Evolutionary conservation across 2,329 filamentous ascomycete genomes (phyloP).

Genomic region (Fusarium burgessii): DNA sequence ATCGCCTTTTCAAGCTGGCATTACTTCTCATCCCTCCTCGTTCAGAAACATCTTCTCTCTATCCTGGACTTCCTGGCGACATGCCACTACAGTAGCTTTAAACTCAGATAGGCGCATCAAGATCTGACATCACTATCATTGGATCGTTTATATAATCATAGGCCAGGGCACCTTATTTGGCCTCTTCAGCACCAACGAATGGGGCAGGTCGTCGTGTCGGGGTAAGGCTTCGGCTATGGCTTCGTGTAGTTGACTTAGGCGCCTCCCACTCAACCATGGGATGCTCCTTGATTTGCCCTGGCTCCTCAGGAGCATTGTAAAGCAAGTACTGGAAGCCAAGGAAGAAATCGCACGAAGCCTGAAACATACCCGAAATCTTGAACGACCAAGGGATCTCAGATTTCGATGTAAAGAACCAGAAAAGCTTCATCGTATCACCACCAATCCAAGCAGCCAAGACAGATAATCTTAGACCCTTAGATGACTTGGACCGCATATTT

Average conservation of each 20-base stretch:
- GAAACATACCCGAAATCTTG: constrained; percentile 85
- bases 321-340: constrained; percentile 80
- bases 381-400: constrained; percentile 81
- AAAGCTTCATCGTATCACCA: constrained; percentile 88
- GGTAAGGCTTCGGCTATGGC: constrained; percentile 53
- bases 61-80: background rate
- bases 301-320: constrained; percentile 67
- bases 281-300: constrained; percentile 54
- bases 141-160: constrained; percentile 27
- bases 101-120: constrained; percentile 12
- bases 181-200: constrained; percentile 51
- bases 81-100: constrained; percentile 14
- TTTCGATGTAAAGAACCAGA: constrained; percentile 81
- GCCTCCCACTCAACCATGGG: constrained; percentile 52
- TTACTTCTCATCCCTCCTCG: constrained; percentile 22
- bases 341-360: constrained; percentile 80
- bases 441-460: constrained; percentile 83
- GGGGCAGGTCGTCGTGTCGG: constrained; percentile 56
- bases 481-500: constrained; percentile 76
- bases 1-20: background rate
- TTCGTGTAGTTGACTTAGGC: constrained; percentile 43
- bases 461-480: constrained; percentile 81
- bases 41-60: constrained; percentile 1
- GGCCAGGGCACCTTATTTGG: constrained; percentile 12
- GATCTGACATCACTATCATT: constrained; percentile 29